Percentiles rank a stretch among this genome's conserved stretches.
phyloP scores from a whole-genome alignment of 176 grass and related monocot genomes.

The Aegilops tauschii region DNA sequence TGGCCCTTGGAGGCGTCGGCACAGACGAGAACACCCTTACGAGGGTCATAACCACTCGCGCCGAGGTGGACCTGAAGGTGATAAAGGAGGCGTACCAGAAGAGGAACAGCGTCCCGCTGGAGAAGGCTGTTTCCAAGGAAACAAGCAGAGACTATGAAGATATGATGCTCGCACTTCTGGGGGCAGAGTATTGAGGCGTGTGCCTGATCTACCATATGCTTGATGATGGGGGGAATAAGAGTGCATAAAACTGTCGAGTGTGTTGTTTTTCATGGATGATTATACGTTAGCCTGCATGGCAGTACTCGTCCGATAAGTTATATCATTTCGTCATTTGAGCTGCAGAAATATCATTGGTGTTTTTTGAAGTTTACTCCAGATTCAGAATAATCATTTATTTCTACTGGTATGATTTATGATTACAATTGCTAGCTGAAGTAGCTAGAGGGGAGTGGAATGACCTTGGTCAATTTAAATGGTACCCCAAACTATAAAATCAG shows the following conservation, averaged over 20 bases:
- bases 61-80: conserved; percentile 73
- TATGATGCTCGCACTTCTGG: conserved; percentile 70
- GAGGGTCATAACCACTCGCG: conserved; percentile 66
- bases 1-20: conserved; percentile 57
- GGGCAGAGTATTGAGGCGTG: conserved; percentile 40
- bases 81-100: conserved; percentile 80
- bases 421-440: not conserved
- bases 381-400: not conserved
- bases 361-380: not conserved
- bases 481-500: not conserved
- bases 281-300: conserved; percentile 22
- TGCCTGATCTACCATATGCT: not conserved
- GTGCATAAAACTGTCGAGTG: not conserved
- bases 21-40: conserved; percentile 82
- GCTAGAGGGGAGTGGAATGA: too few species aligned
- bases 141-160: conserved; percentile 75
- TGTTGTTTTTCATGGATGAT: conserved; percentile 29
- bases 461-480: not conserved
- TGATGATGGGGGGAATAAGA: conserved; percentile 12
- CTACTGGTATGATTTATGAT: not conserved
- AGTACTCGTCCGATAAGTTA: not conserved
- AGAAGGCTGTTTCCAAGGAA: conserved; percentile 61
- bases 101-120: conserved; percentile 78
- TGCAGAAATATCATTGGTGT: not conserved
- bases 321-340: not conserved